phyloP scores from a whole-genome alignment of 805 yeast species.

The Metschnikowia reukaufii region DNA sequence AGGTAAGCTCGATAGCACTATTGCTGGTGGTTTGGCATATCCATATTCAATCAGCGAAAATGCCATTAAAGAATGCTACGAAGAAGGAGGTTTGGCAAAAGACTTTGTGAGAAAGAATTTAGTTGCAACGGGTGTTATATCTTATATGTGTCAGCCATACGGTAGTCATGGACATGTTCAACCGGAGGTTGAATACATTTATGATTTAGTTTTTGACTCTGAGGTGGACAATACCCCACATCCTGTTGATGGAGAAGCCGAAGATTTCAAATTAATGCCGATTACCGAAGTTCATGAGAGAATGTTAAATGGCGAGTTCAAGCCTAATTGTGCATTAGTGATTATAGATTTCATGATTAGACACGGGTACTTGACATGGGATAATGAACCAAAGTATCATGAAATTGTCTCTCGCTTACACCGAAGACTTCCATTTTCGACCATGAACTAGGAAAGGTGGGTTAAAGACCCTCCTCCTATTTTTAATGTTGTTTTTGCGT shows the following conservation, averaged over 20 bases:
- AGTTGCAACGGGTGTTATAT: slow-evolving; percentile 60
- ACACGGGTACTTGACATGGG: slow-evolving; percentile 69
- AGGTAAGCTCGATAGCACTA: slow-evolving; percentile 85
- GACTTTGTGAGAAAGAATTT: slow-evolving; percentile 48
- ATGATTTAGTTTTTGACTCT: slow-evolving; percentile 61
- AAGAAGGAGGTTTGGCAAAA: slow-evolving; percentile 79
- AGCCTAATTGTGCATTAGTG: slow-evolving; percentile 84
- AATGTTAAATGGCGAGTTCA: slow-evolving; percentile 64
- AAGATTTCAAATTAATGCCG: slow-evolving; percentile 63
- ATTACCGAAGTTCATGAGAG: slow-evolving; percentile 54
- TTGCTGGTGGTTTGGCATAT: slow-evolving; percentile 92
- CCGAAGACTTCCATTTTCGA: slow-evolving; percentile 70
- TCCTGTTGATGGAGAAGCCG: slow-evolving; percentile 59
- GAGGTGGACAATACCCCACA: slow-evolving; percentile 44
- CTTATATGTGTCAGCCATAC: slow-evolving; percentile 53
- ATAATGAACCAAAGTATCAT: slow-evolving; percentile 63
- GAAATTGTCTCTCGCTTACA: slow-evolving; percentile 63
- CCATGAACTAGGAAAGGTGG: slow-evolving; percentile 11
- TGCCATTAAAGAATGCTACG: slow-evolving; percentile 78
- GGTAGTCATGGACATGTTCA: slow-evolving; percentile 59
- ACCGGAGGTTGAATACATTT: slow-evolving; percentile 85
- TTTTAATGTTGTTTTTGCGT: too few species aligned
- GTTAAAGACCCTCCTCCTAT: too few species aligned
- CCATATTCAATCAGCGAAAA: slow-evolving; percentile 78
- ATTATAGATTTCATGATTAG: slow-evolving; percentile 85